Evolutionary conservation across 164 flowering plant species (phyloP).

Genomic region (Sedum album): DNA sequence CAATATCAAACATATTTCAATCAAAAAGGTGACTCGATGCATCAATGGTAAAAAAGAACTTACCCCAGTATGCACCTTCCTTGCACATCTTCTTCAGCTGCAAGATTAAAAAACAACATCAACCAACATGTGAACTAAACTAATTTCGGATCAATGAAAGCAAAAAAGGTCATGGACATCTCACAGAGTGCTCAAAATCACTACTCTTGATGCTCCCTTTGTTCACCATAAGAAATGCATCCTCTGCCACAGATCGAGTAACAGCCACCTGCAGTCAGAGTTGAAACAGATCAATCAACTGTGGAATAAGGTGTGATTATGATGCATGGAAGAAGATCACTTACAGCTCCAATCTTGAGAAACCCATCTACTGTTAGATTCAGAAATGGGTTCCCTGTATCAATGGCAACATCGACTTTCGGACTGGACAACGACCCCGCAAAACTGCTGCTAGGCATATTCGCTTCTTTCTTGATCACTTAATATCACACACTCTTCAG

Average conservation of each 20-base stretch:
- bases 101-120: conserved; percentile 15
- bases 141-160: not conserved
- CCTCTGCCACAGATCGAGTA: conserved; percentile 52
- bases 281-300: not conserved
- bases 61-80: conserved; percentile 95
- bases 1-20: not conserved
- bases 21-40: not conserved
- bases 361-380: conserved; percentile 76
- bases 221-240: conserved; percentile 30
- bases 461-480: not conserved
- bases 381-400: conserved; percentile 70
- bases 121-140: not conserved
- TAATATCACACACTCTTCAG: not conserved
- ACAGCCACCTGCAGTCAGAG: conserved; percentile 40
- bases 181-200: conserved; percentile 47
- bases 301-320: not conserved
- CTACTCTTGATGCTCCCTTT: conserved; percentile 41
- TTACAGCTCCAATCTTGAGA: conserved; percentile 84
- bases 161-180: conserved; percentile 10
- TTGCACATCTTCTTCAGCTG: conserved; percentile 86
- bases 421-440: conserved; percentile 40
- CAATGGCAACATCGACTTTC: conserved; percentile 46
- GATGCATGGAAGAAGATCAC: not conserved
- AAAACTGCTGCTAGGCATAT: conserved; percentile 47
- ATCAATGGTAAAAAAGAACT: conserved; percentile 13